Evolutionary conservation across 2,329 filamentous ascomycete genomes (phyloP).

Genomic region (Trichoderma simmonsii): DNA sequence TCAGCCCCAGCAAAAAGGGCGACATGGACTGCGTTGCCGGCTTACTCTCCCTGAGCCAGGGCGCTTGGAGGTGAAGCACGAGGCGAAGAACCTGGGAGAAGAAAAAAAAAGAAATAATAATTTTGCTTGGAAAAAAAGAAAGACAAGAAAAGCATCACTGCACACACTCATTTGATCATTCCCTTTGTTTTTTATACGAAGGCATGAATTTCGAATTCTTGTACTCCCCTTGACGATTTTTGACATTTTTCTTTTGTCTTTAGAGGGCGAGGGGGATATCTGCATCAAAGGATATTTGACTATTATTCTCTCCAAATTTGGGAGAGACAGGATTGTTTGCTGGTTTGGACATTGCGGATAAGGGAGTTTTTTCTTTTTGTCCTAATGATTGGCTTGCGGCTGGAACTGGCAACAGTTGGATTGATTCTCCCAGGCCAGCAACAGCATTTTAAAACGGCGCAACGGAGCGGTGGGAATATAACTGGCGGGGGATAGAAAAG

Average conservation of each 20-base stretch:
- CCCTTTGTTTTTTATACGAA: constrained; percentile 2
- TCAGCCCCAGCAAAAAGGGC: constrained; percentile 68
- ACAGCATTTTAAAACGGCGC: background rate
- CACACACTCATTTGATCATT: constrained; percentile 4
- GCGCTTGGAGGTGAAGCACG: constrained; percentile 68
- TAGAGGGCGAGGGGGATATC: background rate
- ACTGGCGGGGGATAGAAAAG: background rate
- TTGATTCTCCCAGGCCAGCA: background rate
- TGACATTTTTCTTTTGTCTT: background rate
- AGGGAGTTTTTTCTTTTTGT: background rate
- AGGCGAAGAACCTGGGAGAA: background rate
- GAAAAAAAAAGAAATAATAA: background rate
- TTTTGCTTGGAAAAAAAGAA: background rate
- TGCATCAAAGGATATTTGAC: background rate
- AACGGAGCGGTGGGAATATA: background rate
- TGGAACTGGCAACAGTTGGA: background rate
- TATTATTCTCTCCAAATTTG: background rate
- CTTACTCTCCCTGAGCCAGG: constrained; percentile 83
- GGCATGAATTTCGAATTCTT: background rate
- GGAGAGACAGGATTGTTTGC: background rate
- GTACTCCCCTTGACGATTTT: background rate
- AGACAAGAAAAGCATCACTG: background rate
- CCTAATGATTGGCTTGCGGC: background rate
- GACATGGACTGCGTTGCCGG: constrained; percentile 89
- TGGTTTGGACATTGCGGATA: background rate